phyloP scores from a whole-genome alignment of 2,329 filamentous ascomycete species.

The Daldinia eschscholtzii region DNA sequence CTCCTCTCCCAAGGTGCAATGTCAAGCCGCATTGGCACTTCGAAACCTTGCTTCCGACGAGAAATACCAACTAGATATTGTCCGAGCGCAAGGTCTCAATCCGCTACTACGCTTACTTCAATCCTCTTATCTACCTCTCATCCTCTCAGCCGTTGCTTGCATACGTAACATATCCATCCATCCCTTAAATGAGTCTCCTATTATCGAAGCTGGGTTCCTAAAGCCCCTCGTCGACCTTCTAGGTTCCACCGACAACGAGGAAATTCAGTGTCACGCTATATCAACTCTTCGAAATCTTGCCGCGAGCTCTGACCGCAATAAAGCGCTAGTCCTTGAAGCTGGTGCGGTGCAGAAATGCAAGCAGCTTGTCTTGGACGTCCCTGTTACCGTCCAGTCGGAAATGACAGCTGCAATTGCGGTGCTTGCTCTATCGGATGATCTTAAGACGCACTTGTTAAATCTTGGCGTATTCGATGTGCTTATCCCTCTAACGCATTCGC shows the following conservation, averaged over 20 bases:
- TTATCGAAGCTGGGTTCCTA: conserved; percentile 96
- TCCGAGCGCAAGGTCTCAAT: conserved; percentile 85
- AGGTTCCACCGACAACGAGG: conserved; percentile 96
- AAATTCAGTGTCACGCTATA: conserved; percentile 98
- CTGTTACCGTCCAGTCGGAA: conserved; percentile 94
- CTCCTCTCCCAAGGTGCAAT: conserved; percentile 96
- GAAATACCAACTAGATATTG: conserved; percentile 98
- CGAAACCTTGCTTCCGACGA: conserved; percentile 97
- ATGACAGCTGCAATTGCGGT: conserved; percentile 99
- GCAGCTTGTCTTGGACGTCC: conserved; percentile 92
- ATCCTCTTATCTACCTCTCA: conserved; percentile 94
- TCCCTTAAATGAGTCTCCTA: conserved; percentile 96
- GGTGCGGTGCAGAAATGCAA: conserved; percentile 99
- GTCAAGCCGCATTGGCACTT: conserved; percentile 93
- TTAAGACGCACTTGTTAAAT: conserved; percentile 90
- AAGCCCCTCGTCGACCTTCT: conserved; percentile 93
- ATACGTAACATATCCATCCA: conserved; percentile 99
- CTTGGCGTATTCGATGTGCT: conserved; percentile 96
- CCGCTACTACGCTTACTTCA: conserved; percentile 91
- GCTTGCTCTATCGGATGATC: conserved; percentile 91
- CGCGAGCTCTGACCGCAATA: conserved; percentile 97
- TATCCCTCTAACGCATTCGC: conserved; percentile 93
- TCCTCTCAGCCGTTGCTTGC: conserved; percentile 95
- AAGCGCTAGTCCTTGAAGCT: conserved; percentile 95
- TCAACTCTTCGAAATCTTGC: conserved; percentile 95